These are phyloP conservation scores for Glonium stellatum DNA, from an alignment of 495 filamentous ascomycete genomes.

Conservation along the genomic window DNA sequence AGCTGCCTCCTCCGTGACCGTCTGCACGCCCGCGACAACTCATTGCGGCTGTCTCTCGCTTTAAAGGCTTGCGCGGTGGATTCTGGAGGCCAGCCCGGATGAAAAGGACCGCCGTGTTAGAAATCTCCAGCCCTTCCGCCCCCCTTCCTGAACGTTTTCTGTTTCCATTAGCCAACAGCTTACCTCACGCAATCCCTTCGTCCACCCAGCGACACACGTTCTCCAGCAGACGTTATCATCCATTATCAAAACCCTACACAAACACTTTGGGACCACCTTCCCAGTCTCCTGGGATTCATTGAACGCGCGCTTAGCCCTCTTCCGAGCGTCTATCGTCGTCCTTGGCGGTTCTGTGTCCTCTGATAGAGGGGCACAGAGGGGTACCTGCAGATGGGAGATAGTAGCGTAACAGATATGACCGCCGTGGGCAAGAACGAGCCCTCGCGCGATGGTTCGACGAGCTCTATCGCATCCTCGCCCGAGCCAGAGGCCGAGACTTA, in stretches of 20 bases:
- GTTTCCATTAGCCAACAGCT: constrained; percentile 39
- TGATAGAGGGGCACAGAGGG: constrained; percentile 21
- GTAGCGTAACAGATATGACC: constrained; percentile 31
- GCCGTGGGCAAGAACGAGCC: constrained; percentile 34
- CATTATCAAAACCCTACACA: constrained; percentile 27
- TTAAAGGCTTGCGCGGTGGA: not conserved
- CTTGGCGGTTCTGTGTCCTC: constrained; percentile 28
- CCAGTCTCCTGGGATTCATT: constrained; percentile 13
- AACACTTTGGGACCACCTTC: constrained; percentile 16
- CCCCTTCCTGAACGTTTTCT: constrained; percentile 10
- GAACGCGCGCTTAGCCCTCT: constrained; percentile 23
- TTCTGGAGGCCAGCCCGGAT: constrained; percentile 11
- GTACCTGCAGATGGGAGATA: constrained; percentile 36
- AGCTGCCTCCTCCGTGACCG: not conserved
- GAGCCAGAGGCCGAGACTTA: constrained; percentile 53
- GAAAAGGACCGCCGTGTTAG: constrained; percentile 7
- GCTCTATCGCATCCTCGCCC: constrained; percentile 39
- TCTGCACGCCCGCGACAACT: not conserved
- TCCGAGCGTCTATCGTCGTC: constrained; percentile 26
- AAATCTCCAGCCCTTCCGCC: constrained; percentile 23
- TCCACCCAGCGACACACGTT: constrained; percentile 19
- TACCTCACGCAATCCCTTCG: constrained; percentile 31
- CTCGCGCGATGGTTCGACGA: constrained; percentile 34
- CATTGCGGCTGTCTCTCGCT: not conserved
- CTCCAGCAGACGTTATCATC: constrained; percentile 21